Evolutionary conservation across 148 eudicot genomes (phyloP).

Genomic region (Bassia scoparia): DNA sequence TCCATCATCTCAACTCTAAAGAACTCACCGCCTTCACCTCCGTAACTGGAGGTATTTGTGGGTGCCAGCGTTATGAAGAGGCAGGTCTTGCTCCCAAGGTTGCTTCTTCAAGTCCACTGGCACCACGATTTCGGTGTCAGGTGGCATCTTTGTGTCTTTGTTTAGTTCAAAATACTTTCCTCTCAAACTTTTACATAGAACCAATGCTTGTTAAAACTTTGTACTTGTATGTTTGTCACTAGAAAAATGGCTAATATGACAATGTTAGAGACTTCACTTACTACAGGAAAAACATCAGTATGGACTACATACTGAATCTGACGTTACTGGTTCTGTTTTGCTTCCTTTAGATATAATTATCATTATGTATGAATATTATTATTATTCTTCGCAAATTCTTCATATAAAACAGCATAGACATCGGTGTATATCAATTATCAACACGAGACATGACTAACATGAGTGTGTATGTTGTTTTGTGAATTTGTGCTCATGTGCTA

Average conservation of each 20-base stretch:
- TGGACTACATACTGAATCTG: slow-evolving; percentile 14
- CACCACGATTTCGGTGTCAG: slow-evolving; percentile 57
- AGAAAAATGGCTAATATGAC: not conserved
- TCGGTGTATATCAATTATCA: too few species aligned
- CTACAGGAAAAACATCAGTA: too few species aligned
- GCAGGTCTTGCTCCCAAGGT: slow-evolving; percentile 63
- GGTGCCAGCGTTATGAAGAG: slow-evolving; percentile 95
- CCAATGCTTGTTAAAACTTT: not conserved
- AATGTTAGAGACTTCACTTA: slow-evolving; percentile 7
- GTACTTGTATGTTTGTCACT: not conserved
- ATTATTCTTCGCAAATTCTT: too few species aligned
- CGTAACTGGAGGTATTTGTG: slow-evolving; percentile 71
- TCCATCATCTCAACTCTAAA: slow-evolving; percentile 79
- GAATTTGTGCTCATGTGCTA: too few species aligned
- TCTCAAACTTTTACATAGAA: not conserved
- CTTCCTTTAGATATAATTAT: not conserved
- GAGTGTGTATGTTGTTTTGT: too few species aligned
- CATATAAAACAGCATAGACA: too few species aligned
- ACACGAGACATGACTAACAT: too few species aligned
- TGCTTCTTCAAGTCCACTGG: slow-evolving; percentile 64
- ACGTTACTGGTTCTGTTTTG: slow-evolving; percentile 8
- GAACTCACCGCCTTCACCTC: slow-evolving; percentile 57
- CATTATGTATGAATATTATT: too few species aligned
- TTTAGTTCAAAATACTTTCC: not conserved
- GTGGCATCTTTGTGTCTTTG: slow-evolving; percentile 46